These are phyloP conservation scores for Nadsonia starkeyi-henricii DNA, from an alignment of 1,139 yeast species.

Conservation along the genomic window DNA sequence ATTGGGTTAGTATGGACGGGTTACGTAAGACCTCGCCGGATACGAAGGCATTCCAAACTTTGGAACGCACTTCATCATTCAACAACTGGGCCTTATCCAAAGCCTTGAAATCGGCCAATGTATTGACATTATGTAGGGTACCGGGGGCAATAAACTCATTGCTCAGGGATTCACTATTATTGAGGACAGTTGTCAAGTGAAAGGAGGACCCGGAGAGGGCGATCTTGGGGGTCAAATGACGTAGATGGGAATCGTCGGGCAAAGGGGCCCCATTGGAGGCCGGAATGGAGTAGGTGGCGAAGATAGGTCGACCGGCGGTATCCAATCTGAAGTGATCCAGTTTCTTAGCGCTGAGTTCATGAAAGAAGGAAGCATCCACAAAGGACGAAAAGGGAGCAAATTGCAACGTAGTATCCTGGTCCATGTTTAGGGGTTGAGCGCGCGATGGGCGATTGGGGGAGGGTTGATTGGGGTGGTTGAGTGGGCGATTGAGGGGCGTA, in stretches of 20 bases:
- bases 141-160: slow-evolving; percentile 22
- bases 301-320: slow-evolving; percentile 30
- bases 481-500: too few species aligned
- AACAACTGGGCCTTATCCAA: slow-evolving; percentile 49
- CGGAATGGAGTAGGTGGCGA: slow-evolving; percentile 32
- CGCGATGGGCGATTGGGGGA: too few species aligned
- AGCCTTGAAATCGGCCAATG: slow-evolving; percentile 68
- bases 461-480: too few species aligned
- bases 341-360: slow-evolving; percentile 51
- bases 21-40: slow-evolving; percentile 23
- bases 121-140: slow-evolving; percentile 51
- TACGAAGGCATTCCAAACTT: slow-evolving; percentile 18
- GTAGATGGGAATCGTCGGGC: slow-evolving; percentile 26
- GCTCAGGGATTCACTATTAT: background rate
- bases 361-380: slow-evolving; percentile 78
- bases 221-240: slow-evolving; percentile 22
- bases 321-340: slow-evolving; percentile 54
- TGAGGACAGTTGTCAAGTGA: slow-evolving; percentile 4
- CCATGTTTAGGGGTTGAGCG: too few species aligned
- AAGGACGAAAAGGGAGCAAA: slow-evolving; percentile 54
- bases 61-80: slow-evolving; percentile 30
- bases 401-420: slow-evolving; percentile 11
- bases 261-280: too few species aligned
- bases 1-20: slow-evolving; percentile 32
- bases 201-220: slow-evolving; percentile 29